Conservation (phyloP, 495 filamentous ascomycete genomes). For the Tuber umbilicatum region DNA sequence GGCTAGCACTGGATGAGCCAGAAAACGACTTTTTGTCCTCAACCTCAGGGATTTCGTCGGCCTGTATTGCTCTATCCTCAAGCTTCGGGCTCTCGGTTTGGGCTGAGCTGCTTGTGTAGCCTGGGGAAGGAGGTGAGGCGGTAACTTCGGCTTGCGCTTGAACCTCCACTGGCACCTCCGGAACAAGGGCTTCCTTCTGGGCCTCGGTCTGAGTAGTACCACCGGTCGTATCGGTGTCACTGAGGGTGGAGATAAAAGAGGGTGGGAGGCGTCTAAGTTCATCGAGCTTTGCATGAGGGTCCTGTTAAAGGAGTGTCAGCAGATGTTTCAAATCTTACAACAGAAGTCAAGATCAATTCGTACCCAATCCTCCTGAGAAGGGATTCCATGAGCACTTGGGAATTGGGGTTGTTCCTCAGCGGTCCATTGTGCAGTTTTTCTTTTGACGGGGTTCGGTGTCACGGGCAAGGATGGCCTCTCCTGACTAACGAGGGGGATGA, state of each 20-base stretch:
- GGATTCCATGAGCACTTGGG: conserved; percentile 38
- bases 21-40: background rate
- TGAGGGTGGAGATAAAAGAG: conserved; percentile 34
- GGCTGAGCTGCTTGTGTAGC: conserved; percentile 24
- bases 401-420: conserved; percentile 31
- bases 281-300: conserved; percentile 41
- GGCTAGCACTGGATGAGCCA: background rate
- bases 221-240: conserved; percentile 12
- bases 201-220: background rate
- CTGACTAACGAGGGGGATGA: conserved; percentile 16
- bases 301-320: conserved; percentile 32
- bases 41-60: background rate
- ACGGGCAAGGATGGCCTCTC: conserved; percentile 32
- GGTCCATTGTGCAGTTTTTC: conserved; percentile 26
- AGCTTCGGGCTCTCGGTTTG: conserved; percentile 34
- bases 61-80: conserved; percentile 31
- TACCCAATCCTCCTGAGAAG: conserved; percentile 42
- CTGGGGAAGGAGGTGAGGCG: conserved; percentile 4
- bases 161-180: background rate
- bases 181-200: background rate
- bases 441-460: conserved; percentile 33
- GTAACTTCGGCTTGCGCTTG: conserved; percentile 5
- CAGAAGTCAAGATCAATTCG: conserved; percentile 19
- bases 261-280: conserved; percentile 38
- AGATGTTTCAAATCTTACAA: conserved; percentile 5